Percentiles rank a stretch among this genome's conserved stretches.
Conservation (phyloP, 257 asterid genomes). For the Solanum sitiens region DNA sequence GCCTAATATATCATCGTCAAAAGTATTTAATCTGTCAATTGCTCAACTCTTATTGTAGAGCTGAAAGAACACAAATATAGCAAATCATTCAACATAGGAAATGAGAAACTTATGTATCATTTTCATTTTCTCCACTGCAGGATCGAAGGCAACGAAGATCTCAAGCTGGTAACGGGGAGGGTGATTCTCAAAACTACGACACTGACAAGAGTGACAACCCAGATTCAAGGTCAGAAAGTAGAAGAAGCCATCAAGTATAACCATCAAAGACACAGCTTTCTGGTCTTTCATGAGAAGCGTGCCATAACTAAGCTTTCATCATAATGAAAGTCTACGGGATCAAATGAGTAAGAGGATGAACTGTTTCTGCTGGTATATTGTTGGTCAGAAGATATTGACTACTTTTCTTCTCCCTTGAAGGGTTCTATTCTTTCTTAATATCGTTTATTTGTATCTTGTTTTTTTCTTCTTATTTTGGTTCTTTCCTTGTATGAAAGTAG, state of each 20-base stretch:
- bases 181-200: constrained; percentile 57
- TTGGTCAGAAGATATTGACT: constrained; percentile 2
- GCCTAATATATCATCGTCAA: background rate
- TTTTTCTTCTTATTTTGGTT: background rate
- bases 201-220: constrained; percentile 73
- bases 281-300: background rate
- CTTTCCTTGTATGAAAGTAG: constrained; percentile 15
- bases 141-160: constrained; percentile 79
- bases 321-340: background rate
- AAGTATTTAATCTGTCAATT: background rate
- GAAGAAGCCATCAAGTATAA: constrained; percentile 14
- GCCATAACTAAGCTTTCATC: background rate
- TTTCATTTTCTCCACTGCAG: constrained; percentile 15
- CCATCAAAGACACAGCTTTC: background rate
- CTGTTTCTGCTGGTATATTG: background rate
- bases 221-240: constrained; percentile 38
- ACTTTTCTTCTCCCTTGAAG: background rate
- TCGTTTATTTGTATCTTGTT: background rate
- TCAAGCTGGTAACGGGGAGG: constrained; percentile 54
- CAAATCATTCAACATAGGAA: background rate
- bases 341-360: background rate
- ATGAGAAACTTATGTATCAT: background rate
- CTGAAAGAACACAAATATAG: background rate
- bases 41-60: background rate
- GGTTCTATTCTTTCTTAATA: background rate